Base-by-base conservation (phyloP, 1,284 basidiomycete species). In the Irpex lacteus region DNA sequence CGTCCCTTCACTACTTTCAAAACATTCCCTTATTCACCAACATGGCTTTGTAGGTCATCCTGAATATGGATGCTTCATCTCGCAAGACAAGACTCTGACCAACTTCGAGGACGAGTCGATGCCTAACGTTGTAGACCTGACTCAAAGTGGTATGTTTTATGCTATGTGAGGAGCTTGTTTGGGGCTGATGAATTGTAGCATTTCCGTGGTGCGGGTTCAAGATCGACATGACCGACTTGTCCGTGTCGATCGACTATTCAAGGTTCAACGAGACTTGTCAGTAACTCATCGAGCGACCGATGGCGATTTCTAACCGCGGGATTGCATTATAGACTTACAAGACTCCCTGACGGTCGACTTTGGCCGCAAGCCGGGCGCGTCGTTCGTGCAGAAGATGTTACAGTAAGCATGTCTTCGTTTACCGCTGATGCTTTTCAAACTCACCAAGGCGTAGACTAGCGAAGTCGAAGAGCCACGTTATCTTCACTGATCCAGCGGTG, bases 171-270 rank as follows among this genome's bases (percentile, higher is more conserved):
- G 26, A 26, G 26, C 26, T 26, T 26, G 26, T 26, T 26, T 4
- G 2, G 26, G 26, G 2, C 18, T n/a, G 47, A 32, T 36, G 11
- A 0, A 37, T 32, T 18, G 55, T 66, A 95, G 95, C 80, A 54
- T 97, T 98, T 71, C 91, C 94, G 0, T 98, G 94, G 90, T 98
- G 96, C 76, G 96, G 95, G 1, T 85, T 90, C 67, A 72, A 89
- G 60, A 91, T 98, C 69, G 77, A 95, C 70, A 92, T 88, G 78
- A 76, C 73, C 26, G 85, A 89, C 67, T 80, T 98, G 26, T 92
- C 93, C 9, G 80, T 98, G 38, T 84, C 87, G 11, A 86, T 85
- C 5, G 91, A 96, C 72, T 91, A 93, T 71, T 79, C 82, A 2
- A 85, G 92, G 63, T 89, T 87, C 70, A 76, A 82, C 62, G 78